Percentiles rank a stretch among this genome's conserved stretches.
Conservation (phyloP, 768 basidiomycete genomes). For the Coprinellus aureogranulatus region DNA sequence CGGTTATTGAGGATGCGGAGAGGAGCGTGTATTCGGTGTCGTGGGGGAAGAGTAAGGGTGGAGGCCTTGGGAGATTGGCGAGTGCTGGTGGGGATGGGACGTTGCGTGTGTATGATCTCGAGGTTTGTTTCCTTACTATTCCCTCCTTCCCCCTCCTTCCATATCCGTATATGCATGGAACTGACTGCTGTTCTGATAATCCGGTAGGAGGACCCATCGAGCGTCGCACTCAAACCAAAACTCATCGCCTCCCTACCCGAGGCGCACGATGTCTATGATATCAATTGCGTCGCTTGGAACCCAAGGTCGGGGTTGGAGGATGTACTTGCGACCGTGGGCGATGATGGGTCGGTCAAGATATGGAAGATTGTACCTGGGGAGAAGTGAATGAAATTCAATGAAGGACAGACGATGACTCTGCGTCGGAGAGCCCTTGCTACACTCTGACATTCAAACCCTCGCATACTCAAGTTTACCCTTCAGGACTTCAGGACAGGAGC, state of each 20-base stretch:
- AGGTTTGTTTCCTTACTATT: too few species aligned
- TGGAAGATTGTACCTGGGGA: constrained; percentile 50
- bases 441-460: too few species aligned
- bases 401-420: too few species aligned
- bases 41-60: constrained; percentile 46
- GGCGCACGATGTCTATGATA: constrained; percentile 82
- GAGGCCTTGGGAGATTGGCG: constrained; percentile 75
- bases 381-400: too few species aligned
- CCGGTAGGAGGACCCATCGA: not conserved
- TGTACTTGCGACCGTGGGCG: constrained; percentile 78
- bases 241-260: constrained; percentile 57
- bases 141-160: too few species aligned
- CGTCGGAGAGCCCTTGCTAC: too few species aligned
- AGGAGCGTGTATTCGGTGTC: constrained; percentile 78
- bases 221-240: constrained; percentile 29
- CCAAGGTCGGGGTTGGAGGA: constrained; percentile 60
- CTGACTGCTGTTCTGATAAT: too few species aligned
- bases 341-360: constrained; percentile 80
- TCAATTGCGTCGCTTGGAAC: constrained; percentile 87
- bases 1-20: constrained; percentile 47
- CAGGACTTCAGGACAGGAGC: too few species aligned
- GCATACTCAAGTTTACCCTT: too few species aligned
- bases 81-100: constrained; percentile 84
- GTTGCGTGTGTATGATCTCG: constrained; percentile 78
- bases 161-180: too few species aligned